A percentile compares a stretch with the other conserved stretches of the same genome.
Conservation (phyloP, 768 basidiomycete species). For the Vararia minispora region DNA sequence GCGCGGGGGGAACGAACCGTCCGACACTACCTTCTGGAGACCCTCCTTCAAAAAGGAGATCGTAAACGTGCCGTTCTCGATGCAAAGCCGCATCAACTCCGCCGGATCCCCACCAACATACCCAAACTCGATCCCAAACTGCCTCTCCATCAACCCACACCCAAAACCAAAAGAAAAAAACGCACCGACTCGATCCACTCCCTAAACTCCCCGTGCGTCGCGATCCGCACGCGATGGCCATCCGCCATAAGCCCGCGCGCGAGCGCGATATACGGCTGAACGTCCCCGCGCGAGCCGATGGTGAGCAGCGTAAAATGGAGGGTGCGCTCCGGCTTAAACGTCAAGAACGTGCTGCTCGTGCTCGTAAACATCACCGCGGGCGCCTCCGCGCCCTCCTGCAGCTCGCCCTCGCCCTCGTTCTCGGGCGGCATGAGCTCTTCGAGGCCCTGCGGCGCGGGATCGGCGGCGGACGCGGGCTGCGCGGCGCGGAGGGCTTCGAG, state of each 20-base stretch:
- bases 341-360: slow-evolving; percentile 91
- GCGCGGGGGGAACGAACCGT: slow-evolving; percentile 1
- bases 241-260: slow-evolving; percentile 86
- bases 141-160: slow-evolving; percentile 3
- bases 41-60: slow-evolving; percentile 91
- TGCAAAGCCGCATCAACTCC: slow-evolving; percentile 94
- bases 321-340: slow-evolving; percentile 83
- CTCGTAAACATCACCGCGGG: slow-evolving; percentile 96
- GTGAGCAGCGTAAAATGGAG: slow-evolving; percentile 91
- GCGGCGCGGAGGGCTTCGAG: slow-evolving; percentile 60
- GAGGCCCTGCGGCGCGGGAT: slow-evolving; percentile 35
- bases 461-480: slow-evolving; percentile 32
- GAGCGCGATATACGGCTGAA: slow-evolving; percentile 95
- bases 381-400: slow-evolving; percentile 18
- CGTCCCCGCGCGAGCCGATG: slow-evolving; percentile 93
- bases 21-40: slow-evolving; percentile 54
- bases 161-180: slow-evolving; percentile 2
- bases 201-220: slow-evolving; percentile 90
- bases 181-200: slow-evolving; percentile 92
- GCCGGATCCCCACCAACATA: slow-evolving; percentile 96
- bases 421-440: slow-evolving; percentile 75
- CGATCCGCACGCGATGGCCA: slow-evolving; percentile 84
- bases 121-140: slow-evolving; percentile 96
- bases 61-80: slow-evolving; percentile 97
- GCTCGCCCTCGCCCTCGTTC: slow-evolving; percentile 15